These are phyloP conservation scores for Ascochyta clinopodiicola DNA, from an alignment of 2,329 filamentous ascomycete genomes.

Conservation along the genomic window DNA sequence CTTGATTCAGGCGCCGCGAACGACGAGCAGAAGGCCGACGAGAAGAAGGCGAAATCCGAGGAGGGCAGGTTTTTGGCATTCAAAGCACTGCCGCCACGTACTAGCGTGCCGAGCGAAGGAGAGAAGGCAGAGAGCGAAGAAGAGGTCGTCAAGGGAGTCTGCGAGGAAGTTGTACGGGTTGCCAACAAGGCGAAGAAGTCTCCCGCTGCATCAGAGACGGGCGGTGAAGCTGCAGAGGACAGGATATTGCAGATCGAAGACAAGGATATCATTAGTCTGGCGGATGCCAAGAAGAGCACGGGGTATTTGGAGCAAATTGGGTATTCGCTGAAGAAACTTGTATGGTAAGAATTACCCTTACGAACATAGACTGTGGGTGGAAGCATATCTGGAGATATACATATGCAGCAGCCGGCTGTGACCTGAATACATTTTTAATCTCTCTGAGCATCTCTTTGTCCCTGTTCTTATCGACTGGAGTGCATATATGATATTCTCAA, in stretches of 20 bases:
- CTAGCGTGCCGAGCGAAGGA: constrained; percentile 41
- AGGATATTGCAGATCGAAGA: constrained; percentile 56
- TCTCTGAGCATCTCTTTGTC: background rate
- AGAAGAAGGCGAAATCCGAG: constrained; percentile 30
- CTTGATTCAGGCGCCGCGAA: constrained; percentile 59
- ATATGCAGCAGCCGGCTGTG: background rate
- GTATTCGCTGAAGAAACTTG: constrained; percentile 90
- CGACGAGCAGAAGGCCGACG: constrained; percentile 19
- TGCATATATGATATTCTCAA: background rate
- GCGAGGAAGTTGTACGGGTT: constrained; percentile 76
- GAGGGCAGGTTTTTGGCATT: constrained; percentile 57
- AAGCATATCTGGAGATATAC: background rate
- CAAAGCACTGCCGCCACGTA: constrained; percentile 61
- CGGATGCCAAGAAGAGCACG: constrained; percentile 85
- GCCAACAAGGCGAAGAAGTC: constrained; percentile 59
- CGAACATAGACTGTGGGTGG: background rate
- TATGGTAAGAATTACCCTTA: constrained; percentile 64
- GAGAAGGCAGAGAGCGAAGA: constrained; percentile 52
- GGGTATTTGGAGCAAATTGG: constrained; percentile 85
- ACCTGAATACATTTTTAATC: background rate
- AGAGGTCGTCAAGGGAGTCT: constrained; percentile 69
- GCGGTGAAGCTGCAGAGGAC: constrained; percentile 39
- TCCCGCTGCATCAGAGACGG: constrained; percentile 20
- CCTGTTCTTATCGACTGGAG: background rate
- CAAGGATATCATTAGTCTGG: constrained; percentile 79